phyloP scores from a whole-genome alignment of 2,329 filamentous ascomycete genomes.

The Sporothrix dimorphospora region DNA sequence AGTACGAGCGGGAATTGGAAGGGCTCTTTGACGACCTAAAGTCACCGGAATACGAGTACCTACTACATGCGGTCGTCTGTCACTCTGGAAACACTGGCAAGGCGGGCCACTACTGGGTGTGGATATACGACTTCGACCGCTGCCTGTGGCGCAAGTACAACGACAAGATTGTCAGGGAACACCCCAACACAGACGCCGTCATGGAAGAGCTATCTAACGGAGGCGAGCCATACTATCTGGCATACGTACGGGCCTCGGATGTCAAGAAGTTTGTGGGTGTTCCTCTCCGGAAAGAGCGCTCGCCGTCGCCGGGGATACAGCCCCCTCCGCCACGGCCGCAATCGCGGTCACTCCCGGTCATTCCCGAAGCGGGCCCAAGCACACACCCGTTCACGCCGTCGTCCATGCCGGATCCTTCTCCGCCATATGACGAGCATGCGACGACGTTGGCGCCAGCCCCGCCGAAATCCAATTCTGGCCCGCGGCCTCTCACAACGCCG shows the following conservation, averaged over 20 bases:
- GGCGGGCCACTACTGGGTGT: constrained; percentile 94
- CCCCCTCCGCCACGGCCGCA: constrained; percentile 7
- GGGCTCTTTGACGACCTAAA: constrained; percentile 65
- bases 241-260: constrained; percentile 41
- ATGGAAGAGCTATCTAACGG: constrained; percentile 68
- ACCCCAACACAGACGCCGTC: constrained; percentile 67
- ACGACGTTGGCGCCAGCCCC: not conserved
- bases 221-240: constrained; percentile 65
- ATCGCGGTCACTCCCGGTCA: not conserved
- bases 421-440: not conserved
- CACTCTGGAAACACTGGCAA: constrained; percentile 70
- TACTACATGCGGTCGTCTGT: constrained; percentile 89
- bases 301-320: not conserved
- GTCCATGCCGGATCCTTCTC: not conserved
- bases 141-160: constrained; percentile 93
- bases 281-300: constrained; percentile 30
- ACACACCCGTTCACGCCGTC: too few relatives aligned
- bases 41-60: constrained; percentile 65
- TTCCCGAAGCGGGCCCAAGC: not conserved
- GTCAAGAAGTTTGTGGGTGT: constrained; percentile 38
- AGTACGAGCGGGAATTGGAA: constrained; percentile 43
- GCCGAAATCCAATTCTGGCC: not conserved
- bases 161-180: constrained; percentile 76
- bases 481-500: not conserved
- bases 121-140: constrained; percentile 85